Base-by-base conservation (phyloP, 164 flowering plant genomes). In the Magnolia kwangsiensis region DNA sequence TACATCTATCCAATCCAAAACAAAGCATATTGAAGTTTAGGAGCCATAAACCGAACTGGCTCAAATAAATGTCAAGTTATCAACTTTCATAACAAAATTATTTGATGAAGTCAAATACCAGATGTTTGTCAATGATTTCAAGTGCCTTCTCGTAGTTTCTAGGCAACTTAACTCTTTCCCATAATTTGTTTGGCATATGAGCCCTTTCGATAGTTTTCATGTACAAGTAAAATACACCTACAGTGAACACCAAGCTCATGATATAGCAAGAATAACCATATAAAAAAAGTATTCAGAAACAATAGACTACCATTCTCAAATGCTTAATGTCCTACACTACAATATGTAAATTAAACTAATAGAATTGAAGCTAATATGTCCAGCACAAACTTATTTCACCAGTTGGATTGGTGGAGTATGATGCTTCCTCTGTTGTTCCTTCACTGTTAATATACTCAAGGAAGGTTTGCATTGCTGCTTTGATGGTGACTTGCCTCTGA, bases 191-290 rank as follows among this genome's bases (percentile, higher is more conserved):
- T 4, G 97, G 99, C 89, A 81, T 88, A 74, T 92, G 96, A 80
- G 99, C 94, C 81, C 97, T 91, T 83, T 93, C 97, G 78, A 94
- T 92, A 1, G 97, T 90, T 77, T 96, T 96, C 96, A 92, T 92
- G 73, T 95, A 95, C 45, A 95, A 85, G 83, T 93, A 95, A 72
- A 95, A 92, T 45, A 95, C 86, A 23, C 99, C 99, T 95, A 84
- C 83, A 83, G n/a, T 11, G 72, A 19, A 72, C 31, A 69, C 29
- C n/a, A 64, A 61, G 27, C 21, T 27, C 23, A 58, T 24, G 63
- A 73, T 51, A 18, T 59, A 37, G 45, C 45, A 37, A 37, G 45
- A 37, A 37, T 37, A 37, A 37, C 45, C 45, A 37, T 37, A 37
- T 37, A 3, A 37, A 37, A 37, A 37, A 37, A 37, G 45, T 37